These are phyloP conservation scores for Colletotrichum sp. DNA, from an alignment of 2,329 filamentous ascomycete genomes.

Conservation along the genomic window DNA sequence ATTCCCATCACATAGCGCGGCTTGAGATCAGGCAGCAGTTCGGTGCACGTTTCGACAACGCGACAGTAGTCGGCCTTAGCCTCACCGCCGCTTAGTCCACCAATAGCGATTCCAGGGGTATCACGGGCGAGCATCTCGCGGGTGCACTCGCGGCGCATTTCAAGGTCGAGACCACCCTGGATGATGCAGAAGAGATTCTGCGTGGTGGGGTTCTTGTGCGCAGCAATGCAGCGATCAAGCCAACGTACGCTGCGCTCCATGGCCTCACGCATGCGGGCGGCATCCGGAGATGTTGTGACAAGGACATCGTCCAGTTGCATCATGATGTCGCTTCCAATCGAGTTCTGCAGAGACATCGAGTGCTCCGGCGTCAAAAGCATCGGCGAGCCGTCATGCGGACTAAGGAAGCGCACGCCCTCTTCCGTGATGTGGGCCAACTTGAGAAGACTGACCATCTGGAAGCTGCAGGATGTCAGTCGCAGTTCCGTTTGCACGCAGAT, in stretches of 20 bases:
- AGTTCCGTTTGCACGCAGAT: background rate
- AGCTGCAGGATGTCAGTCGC: slow-evolving; percentile 57
- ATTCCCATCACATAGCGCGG: slow-evolving; percentile 99
- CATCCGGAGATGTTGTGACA: slow-evolving; percentile 91
- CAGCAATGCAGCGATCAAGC: slow-evolving; percentile 92
- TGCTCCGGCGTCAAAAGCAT: slow-evolving; percentile 99
- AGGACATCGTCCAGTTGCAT: slow-evolving; percentile 99
- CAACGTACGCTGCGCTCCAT: slow-evolving; percentile 95
- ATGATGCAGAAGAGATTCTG: slow-evolving; percentile 99
- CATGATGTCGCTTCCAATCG: slow-evolving; percentile 97
- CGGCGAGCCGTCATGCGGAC: slow-evolving; percentile 90
- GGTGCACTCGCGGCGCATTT: slow-evolving; percentile 84
- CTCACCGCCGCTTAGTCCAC: slow-evolving; percentile 92
- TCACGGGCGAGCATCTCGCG: slow-evolving; percentile 85
- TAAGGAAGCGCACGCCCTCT: slow-evolving; percentile 94
- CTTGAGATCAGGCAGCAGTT: slow-evolving; percentile 83
- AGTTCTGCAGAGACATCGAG: slow-evolving; percentile 94
- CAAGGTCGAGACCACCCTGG: slow-evolving; percentile 89
- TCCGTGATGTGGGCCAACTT: slow-evolving; percentile 94
- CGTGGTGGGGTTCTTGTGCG: slow-evolving; percentile 79
- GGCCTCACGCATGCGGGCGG: slow-evolving; percentile 85
- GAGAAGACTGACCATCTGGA: slow-evolving; percentile 97
- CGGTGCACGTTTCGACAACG: slow-evolving; percentile 87
- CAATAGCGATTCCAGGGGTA: slow-evolving; percentile 96
- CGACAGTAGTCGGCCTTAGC: slow-evolving; percentile 91